Evolutionary conservation across 345 rosid genomes (phyloP), one percentile per base, ranked within the genome.

Genomic region (Linum lewisii): DNA sequence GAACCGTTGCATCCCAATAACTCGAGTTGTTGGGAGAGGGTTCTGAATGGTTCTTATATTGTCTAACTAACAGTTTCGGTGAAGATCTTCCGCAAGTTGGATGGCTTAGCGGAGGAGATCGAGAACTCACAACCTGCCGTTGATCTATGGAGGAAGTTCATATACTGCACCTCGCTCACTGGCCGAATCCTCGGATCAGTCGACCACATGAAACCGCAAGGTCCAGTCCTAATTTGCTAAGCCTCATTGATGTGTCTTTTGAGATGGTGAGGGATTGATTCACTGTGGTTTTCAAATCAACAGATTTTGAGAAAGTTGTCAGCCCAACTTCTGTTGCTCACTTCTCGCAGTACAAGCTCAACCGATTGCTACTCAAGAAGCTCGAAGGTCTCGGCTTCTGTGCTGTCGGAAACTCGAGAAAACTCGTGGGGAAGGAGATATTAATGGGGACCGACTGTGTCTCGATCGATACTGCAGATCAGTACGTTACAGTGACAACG

Each of bases 191-290:
- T 88, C 14, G 98, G 98, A 55, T 80, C 87, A 51, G 98, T 92
- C 50, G 98, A 92, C 69, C 98, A 92, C 66, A 86, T 92, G 93
- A 86, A 82, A 72, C 94, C 95, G 68, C 87, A 92, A 85, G 98
- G 98, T 88, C 7, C 4, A 29, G 7, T 29, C 7, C 34, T 29
- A 29, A 29, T 1, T 29, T 3, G 7, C 34, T 29, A 1, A 29
- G 34, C 34, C 1, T 29, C 34, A 23, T 52, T 16, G 20, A 26
- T 37, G 36, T 58, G 47, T 26, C 3, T 37, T 53, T 37, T 58
- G 25, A 25, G 15, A 37, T 23, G 34, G 1, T 14, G 21, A 25
- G 6, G 55, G 23, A 64, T 62, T 71, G 18, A 50, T 54, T 69
- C 18, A 63, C 22, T 51, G 13, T 68, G 59, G 59, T 68, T 59